A percentile compares a stretch with the other conserved stretches of the same genome.
Conservation (phyloP, 2,329 filamentous ascomycete genomes). For the Cytospora piceae region DNA sequence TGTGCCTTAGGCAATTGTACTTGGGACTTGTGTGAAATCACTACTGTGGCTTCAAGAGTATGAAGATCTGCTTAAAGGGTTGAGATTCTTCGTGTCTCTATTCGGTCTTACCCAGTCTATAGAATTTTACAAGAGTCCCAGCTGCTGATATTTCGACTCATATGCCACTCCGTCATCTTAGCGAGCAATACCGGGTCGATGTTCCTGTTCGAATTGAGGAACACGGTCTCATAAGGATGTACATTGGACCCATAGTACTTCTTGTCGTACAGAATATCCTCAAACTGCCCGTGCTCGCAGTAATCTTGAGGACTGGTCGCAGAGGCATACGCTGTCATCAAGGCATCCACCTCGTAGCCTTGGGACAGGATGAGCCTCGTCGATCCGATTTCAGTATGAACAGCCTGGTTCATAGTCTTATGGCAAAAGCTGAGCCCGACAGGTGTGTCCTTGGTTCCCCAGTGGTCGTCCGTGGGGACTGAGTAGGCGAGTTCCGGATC, state of each 20-base stretch:
- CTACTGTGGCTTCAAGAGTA: background rate
- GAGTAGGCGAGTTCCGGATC: slow-evolving; percentile 33
- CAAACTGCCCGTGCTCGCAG: slow-evolving; percentile 20
- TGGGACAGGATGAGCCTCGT: slow-evolving; percentile 34
- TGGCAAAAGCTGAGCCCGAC: slow-evolving; percentile 36
- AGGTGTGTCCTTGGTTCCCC: slow-evolving; percentile 29
- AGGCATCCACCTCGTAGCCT: slow-evolving; percentile 40
- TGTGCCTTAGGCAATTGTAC: background rate
- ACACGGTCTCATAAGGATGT: slow-evolving; percentile 19
- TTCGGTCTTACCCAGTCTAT: background rate
- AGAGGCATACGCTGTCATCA: slow-evolving; percentile 37
- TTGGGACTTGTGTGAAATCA: background rate
- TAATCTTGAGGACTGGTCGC: slow-evolving; percentile 12
- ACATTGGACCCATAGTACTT: slow-evolving; percentile 19
- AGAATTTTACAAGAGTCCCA: slow-evolving; percentile 12
- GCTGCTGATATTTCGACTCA: background rate
- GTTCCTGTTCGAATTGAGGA: slow-evolving; percentile 15
- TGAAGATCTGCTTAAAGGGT: background rate
- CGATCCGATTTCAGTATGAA: slow-evolving; percentile 37
- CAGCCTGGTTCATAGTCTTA: slow-evolving; percentile 30
- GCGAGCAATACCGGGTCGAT: slow-evolving; percentile 4
- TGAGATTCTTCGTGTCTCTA: background rate
- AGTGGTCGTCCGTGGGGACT: slow-evolving; percentile 26
- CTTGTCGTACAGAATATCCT: slow-evolving; percentile 9
- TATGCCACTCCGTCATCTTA: slow-evolving; percentile 17